A percentile compares a stretch with the other conserved stretches of the same genome.
Conservation (phyloP, 164 flowering plant genomes). For the Vitis amurensis region DNA sequence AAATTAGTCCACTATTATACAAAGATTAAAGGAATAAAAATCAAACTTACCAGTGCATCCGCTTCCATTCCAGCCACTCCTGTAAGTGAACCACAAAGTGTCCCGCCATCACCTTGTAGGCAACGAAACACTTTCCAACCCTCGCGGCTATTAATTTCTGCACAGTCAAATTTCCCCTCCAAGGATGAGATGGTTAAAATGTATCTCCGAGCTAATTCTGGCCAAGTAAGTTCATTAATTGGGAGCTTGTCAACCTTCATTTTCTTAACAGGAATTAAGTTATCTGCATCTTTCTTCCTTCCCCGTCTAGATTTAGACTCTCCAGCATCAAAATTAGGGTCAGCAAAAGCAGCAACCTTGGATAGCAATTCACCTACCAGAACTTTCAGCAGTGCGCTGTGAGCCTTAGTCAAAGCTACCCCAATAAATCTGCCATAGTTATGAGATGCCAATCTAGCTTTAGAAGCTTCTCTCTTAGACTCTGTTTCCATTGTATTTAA, state of each 20-base stretch:
- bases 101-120: constrained; percentile 94
- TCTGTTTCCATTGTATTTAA: constrained; percentile 47
- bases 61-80: constrained; percentile 95
- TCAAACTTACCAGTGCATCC: constrained; percentile 84
- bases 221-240: constrained; percentile 91
- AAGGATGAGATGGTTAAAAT: constrained; percentile 66
- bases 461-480: constrained; percentile 42
- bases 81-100: constrained; percentile 84
- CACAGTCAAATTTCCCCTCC: constrained; percentile 82
- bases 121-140: constrained; percentile 84
- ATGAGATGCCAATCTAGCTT: constrained; percentile 40
- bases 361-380: constrained; percentile 72
- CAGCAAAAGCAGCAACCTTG: constrained; percentile 71
- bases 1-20: no score
- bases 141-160: constrained; percentile 70
- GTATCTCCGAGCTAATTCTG: constrained; percentile 87
- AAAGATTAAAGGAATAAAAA: constrained; percentile 1
- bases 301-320: constrained; percentile 76
- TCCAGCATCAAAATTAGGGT: constrained; percentile 79
- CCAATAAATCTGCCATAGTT: constrained; percentile 55
- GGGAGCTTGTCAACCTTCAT: constrained; percentile 69
- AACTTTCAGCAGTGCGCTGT: constrained; percentile 62
- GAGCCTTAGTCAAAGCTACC: constrained; percentile 65
- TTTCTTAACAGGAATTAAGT: constrained; percentile 39
- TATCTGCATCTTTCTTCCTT: constrained; percentile 75